Conservation (phyloP, 2,329 filamentous ascomycete genomes). For the Epichloe uncinata region DNA sequence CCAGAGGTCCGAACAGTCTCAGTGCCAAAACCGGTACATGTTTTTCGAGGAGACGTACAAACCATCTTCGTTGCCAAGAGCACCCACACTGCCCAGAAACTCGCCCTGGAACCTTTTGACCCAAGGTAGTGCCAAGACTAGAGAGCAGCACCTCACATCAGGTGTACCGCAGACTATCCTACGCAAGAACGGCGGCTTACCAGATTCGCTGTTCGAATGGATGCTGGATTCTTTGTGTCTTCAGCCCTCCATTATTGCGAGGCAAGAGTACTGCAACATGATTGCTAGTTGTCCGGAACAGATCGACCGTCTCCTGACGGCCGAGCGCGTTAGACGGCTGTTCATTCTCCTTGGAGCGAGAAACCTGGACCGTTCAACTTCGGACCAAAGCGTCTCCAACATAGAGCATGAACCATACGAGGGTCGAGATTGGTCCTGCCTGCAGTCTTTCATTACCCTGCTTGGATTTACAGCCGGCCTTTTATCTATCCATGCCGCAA, state of each 20-base stretch:
- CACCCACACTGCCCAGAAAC: conserved; percentile 19
- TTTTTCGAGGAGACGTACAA: conserved; percentile 32
- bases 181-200: conserved; percentile 25
- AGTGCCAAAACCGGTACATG: conserved; percentile 27
- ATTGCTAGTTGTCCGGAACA: conserved; percentile 31
- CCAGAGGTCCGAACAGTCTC: conserved; percentile 32
- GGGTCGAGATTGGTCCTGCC: conserved; percentile 31
- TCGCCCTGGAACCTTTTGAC: conserved; percentile 35
- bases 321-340: conserved; percentile 33
- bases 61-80: conserved; percentile 12
- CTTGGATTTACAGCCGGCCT: conserved; percentile 24
- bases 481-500: conserved; percentile 21
- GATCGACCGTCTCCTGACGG: conserved; percentile 30
- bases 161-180: conserved; percentile 45
- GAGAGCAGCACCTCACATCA: conserved; percentile 47
- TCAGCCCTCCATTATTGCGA: conserved; percentile 41
- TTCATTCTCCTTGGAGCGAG: conserved; percentile 45
- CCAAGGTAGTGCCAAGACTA: conserved; percentile 28
- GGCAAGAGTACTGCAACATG: conserved; percentile 47
- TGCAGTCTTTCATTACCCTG: conserved; percentile 31
- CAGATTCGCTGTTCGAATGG: conserved; percentile 55
- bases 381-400: conserved; percentile 16
- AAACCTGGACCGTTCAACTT: conserved; percentile 22
- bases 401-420: conserved; percentile 16
- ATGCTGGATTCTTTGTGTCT: conserved; percentile 44